A percentile compares a stretch with the other conserved stretches of the same genome.
phyloP scores from a whole-genome alignment of 1,139 yeast species.

The Candida sanyaensis region DNA sequence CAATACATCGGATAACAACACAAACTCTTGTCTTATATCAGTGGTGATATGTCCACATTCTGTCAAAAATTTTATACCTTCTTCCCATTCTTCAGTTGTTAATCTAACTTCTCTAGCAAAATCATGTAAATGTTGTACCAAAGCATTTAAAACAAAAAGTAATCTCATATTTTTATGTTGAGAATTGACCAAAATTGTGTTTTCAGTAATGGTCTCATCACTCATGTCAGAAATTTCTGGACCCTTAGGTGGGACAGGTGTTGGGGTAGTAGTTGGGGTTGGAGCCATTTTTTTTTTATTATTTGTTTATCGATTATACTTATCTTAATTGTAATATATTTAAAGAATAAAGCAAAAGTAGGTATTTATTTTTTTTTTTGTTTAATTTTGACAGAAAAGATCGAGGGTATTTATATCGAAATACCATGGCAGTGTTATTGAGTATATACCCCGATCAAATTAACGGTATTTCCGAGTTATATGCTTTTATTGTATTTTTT shows the following conservation, averaged over 20 bases:
- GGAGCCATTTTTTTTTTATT: constrained; percentile 3
- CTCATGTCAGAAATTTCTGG: constrained; percentile 22
- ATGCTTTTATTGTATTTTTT: background rate
- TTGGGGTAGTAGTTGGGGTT: background rate
- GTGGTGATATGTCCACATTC: constrained; percentile 29
- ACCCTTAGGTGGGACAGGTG: constrained; percentile 2
- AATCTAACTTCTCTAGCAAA: constrained; percentile 33
- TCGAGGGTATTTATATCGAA: too few relatives aligned
- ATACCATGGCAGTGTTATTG: too few relatives aligned
- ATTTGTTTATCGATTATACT: background rate
- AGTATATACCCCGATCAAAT: background rate
- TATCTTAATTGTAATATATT: too few relatives aligned
- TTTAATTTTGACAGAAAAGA: too few relatives aligned
- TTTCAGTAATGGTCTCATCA: constrained; percentile 30
- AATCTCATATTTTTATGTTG: constrained; percentile 25
- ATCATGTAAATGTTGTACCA: constrained; percentile 31
- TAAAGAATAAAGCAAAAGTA: too few relatives aligned
- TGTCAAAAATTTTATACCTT: constrained; percentile 28
- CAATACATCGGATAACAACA: constrained; percentile 29
- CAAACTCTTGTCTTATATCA: constrained; percentile 32
- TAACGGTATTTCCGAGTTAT: constrained; percentile 2
- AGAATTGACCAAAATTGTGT: constrained; percentile 26
- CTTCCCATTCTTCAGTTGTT: constrained; percentile 33
- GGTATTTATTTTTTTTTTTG: too few relatives aligned
- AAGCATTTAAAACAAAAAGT: constrained; percentile 23